phyloP scores from a whole-genome alignment of 495 filamentous ascomycete species.

The Penicillium longicatenatum region DNA sequence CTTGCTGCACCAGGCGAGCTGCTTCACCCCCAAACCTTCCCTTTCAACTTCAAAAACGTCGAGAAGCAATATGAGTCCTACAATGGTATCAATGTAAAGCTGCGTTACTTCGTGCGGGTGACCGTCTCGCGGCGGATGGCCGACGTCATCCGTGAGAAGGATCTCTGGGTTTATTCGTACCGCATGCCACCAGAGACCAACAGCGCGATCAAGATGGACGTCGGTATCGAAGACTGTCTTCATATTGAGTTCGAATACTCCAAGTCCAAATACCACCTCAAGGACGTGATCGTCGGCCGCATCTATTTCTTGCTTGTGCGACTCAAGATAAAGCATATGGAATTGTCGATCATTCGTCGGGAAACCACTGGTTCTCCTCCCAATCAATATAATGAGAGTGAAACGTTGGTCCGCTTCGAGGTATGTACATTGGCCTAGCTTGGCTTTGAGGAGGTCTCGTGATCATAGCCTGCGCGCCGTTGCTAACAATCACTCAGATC shows the following conservation, averaged over 20 bases:
- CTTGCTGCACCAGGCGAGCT: constrained; percentile 95
- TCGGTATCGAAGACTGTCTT: constrained; percentile 98
- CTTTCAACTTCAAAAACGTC: constrained; percentile 99
- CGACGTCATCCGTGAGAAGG: constrained; percentile 98
- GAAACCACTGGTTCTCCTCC: constrained; percentile 97
- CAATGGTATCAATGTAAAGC: constrained; percentile 98
- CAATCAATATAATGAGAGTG: constrained; percentile 99
- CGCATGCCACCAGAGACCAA: constrained; percentile 98
- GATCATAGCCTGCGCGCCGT: constrained; percentile 1
- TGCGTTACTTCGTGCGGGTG: constrained; percentile 97
- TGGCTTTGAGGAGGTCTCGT: background rate
- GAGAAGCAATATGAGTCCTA: constrained; percentile 99
- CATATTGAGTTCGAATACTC: constrained; percentile 99
- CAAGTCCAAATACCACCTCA: constrained; percentile 98
- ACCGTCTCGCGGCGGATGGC: constrained; percentile 96
- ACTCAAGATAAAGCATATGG: constrained; percentile 99
- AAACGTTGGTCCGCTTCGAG: constrained; percentile 97
- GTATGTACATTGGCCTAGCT: constrained; percentile 46
- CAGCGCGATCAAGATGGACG: constrained; percentile 99
- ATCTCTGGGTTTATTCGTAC: constrained; percentile 99
- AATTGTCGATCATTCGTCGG: constrained; percentile 93
- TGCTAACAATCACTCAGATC: constrained; percentile 60
- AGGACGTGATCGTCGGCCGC: constrained; percentile 97
- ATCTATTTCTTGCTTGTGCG: constrained; percentile 99
- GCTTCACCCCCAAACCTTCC: constrained; percentile 97